Base-by-base conservation (phyloP, 2,329 filamentous ascomycete genomes). In the Pseudopyricularia cyperi region DNA sequence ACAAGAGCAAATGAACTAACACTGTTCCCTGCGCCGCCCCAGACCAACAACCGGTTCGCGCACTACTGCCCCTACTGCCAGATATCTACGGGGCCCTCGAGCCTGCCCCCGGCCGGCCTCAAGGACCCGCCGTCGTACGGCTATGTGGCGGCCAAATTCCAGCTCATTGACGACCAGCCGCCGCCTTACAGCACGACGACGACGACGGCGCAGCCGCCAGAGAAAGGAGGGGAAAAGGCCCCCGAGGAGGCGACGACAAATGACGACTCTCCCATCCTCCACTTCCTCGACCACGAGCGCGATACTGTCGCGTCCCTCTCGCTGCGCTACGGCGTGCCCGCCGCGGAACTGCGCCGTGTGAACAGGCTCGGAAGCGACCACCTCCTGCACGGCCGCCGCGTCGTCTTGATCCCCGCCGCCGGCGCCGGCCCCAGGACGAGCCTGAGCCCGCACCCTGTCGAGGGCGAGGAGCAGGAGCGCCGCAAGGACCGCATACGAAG, bases 41-140 rank as follows among this genome's bases (percentile, higher is more conserved):
- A 80, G 77, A 68, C 76, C 47, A 89, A 89, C 62, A 69, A 73
- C 30, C 80, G 85, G 39, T 89, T 88, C 66, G 75, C 76, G 51
- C 69, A 72, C 33, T 80, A 80, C 63, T 80, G 80, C 62, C 87
- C 87, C 0, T 91, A 85, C 65, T 93, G 87, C 63, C 87, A 91
- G 66, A 77, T 88, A 58, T 82, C 82, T 5, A 75, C 71, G 46
- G 69, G 67, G 4, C 79, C 82, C 3, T 79, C 78, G 19, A 60
- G 66, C 7, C 65, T 82, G 11, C 65, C 76, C 3, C 72, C 80
- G 1, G 80, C 81, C 66, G 80, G 83, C 11, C 72, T 88, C 24
- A 77, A 74, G 60, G 78, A 84, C 54, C 83, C 84, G n/a, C 84
- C 84, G 1, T 72, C 77, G 11, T 89, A 89, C 69, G 68, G 72